phyloP scores from a whole-genome alignment of 345 rosid genomes.

The Camelina sativa region DNA sequence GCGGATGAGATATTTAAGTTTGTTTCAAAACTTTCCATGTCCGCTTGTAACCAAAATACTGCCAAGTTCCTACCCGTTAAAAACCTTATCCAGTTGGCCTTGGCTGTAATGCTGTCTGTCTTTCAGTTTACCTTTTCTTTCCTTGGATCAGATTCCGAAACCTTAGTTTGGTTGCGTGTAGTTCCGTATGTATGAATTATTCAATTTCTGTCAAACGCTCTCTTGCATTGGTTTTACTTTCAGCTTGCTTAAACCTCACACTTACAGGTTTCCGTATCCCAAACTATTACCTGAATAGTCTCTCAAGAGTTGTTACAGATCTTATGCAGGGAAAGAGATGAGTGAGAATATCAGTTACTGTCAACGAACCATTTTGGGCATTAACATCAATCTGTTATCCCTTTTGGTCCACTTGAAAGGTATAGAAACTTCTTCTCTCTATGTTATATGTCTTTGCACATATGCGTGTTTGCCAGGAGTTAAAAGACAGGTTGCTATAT shows the following conservation, averaged over 20 bases:
- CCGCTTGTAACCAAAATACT: constrained; percentile 52
- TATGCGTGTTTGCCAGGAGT: constrained; percentile 16
- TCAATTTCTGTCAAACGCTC: constrained; percentile 16
- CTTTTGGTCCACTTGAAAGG: constrained; percentile 32
- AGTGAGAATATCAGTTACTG: constrained; percentile 16
- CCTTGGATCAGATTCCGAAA: constrained; percentile 34
- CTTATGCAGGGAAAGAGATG: constrained; percentile 37
- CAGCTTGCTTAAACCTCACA: constrained; percentile 21
- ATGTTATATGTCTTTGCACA: constrained; percentile 20
- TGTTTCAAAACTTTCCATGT: constrained; percentile 57
- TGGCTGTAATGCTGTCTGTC: constrained; percentile 52
- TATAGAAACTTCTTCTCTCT: constrained; percentile 17
- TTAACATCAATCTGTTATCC: constrained; percentile 2
- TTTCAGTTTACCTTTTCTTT: constrained; percentile 33
- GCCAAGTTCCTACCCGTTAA: constrained; percentile 68
- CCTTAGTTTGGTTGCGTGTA: constrained; percentile 36
- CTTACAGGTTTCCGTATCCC: constrained; percentile 17
- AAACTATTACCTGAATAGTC: constrained; percentile 10
- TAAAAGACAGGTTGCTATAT: constrained; percentile 14
- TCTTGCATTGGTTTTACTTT: constrained; percentile 3
- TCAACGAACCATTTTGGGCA: constrained; percentile 17
- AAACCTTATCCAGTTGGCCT: constrained; percentile 57
- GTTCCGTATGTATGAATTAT: constrained; percentile 36
- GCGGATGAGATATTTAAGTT: constrained; percentile 53
- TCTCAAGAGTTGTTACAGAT: constrained; percentile 9